Base-by-base conservation (phyloP, 345 rosid genomes). In the Eucalyptus cloeziana region DNA sequence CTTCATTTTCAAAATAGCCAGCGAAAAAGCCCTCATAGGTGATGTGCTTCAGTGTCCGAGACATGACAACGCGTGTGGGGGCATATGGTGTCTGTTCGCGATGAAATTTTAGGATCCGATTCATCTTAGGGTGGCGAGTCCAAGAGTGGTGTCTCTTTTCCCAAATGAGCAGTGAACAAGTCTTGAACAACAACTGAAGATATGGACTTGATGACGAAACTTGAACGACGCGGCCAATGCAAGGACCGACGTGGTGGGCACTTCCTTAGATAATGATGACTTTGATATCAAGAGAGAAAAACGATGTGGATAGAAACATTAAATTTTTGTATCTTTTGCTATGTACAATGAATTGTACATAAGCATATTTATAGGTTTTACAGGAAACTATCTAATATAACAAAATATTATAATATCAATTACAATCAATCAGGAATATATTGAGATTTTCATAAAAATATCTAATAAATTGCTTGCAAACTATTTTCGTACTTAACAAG, bases 51-150 rank as follows among this genome's bases (percentile, higher is more conserved):
- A 25, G 14, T 1, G n/a, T 58, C 67, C 67, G 30, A 25, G 67
- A 58, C 67, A 11, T 25, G 30, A 24, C n/a, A 25, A 25, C 7
- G 30, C 30, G 15, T 25, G n/a, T 58, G 14, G 0, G 3, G 67
- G 67, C 67, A 24, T 60, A 14, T 0, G 0, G 7, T 58, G n/a
- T 60, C 15, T 1, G 30, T 11, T 60, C 30, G 10, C 30, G 1
- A 60, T 25, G 67, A 60, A 60, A 60, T 60, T 60, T 25, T 24
- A 10, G n/a, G n/a, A 60, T 60, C 30, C 30, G 30, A 60, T 56
- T 56, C 62, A 56, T 56, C 62, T 56, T 56, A 56, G 30, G 27
- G 67, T 11, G 30, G 7, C 4, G 30, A 25, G 67, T 60, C 67
- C 2, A 10, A 5, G 1, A 58, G n/a, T 25, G 30, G 67, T 25